Evolutionary conservation across 176 grass and related monocot genomes (phyloP), one percentile per base, ranked within the genome.

Genomic region (Avena eriantha): DNA sequence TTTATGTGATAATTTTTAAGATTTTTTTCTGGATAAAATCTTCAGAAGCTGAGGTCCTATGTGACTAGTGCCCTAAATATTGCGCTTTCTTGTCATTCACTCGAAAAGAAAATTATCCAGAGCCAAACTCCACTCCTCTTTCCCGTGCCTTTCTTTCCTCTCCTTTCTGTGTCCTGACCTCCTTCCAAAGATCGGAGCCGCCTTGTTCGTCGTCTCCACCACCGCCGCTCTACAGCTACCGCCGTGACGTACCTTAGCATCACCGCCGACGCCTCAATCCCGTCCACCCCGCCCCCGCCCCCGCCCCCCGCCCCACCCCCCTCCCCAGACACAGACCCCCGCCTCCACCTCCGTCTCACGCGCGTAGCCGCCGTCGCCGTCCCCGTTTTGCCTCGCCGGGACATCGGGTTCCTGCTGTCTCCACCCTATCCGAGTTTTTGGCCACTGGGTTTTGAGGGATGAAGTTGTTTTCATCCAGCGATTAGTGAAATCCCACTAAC

Each of bases 131-230:
- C 45, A 47, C 45, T 46, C 45, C 45, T 47, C 45, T 47, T 47
- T 47, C 45, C 45, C 45, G 45, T 47, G 45, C 9, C 58, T 60
- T 60, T 60, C 58, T 60, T 60, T 60, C 58, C 61, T 63, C 59
- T 63, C 10, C 60, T 8, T 26, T 63, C 12, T 15, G 4, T 2
- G 61, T 64, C 24, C 61, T 65, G 24, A 65, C 61, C 24, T 65
- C 61, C 24, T 65, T 14, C 60, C 60, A n/a, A 64, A 64, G 60
- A 64, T 64, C 60, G 60, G 60, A 64, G 60, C 60, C 60, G 24
- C 60, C 60, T 63, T 11, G 22, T 26, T 63, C 22, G 22, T 15
- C 61, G 61, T 65, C 60, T 12, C 60, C 61, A 31, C 61, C 24
- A 63, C 26, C 24, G 61, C 61, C 61, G 61, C 4, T 65, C 24